These are phyloP conservation scores for Pestalotiopsis fici DNA, from an alignment of 2,329 filamentous ascomycete genomes.

Conservation along the genomic window DNA sequence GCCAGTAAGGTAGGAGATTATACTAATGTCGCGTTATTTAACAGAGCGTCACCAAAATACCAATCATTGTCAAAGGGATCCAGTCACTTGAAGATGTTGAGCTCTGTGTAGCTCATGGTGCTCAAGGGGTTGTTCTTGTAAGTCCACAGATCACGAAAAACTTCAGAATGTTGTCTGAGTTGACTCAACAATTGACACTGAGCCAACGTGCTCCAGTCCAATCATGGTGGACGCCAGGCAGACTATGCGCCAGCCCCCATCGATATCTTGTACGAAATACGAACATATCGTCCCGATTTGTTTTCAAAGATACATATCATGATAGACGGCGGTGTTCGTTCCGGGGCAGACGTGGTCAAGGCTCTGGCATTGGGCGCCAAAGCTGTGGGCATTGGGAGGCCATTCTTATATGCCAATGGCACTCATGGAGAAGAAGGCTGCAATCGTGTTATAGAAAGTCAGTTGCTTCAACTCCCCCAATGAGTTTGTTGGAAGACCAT, in stretches of 20 bases:
- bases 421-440: slow-evolving; percentile 1
- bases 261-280: background rate
- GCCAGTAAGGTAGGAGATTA: no score
- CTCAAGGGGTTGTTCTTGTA: background rate
- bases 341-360: background rate
- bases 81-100: background rate
- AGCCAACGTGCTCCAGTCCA: background rate
- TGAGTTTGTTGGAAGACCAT: no score
- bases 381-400: background rate
- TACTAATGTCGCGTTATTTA: background rate
- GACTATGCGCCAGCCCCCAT: background rate
- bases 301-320: slow-evolving; percentile 1
- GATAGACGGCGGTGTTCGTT: background rate
- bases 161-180: background rate
- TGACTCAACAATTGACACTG: no score
- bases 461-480: background rate
- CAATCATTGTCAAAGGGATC: background rate
- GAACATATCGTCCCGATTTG: background rate
- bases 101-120: background rate
- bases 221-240: background rate
- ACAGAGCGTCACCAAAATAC: background rate
- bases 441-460: background rate
- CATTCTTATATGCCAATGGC: background rate
- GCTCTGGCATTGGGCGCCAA: slow-evolving; percentile 1
- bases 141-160: no score